phyloP scores from a whole-genome alignment of 2,329 filamentous ascomycete species.

The Coniochaeta ligniaria region DNA sequence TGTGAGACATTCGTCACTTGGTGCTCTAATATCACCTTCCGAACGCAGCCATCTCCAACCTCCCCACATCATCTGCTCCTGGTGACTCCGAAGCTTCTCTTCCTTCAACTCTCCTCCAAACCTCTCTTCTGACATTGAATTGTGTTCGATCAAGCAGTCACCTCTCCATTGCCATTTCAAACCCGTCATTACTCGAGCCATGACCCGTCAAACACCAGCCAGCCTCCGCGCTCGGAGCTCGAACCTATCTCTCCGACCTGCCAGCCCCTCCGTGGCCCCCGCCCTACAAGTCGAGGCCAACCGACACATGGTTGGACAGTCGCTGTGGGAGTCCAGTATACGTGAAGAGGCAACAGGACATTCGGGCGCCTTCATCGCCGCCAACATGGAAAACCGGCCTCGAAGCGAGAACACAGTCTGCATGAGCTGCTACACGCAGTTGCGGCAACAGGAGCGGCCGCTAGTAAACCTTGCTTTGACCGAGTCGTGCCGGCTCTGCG shows the following conservation, averaged over 20 bases:
- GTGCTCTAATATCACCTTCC: background rate
- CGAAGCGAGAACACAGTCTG: constrained; percentile 27
- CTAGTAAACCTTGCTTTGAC: constrained; percentile 9
- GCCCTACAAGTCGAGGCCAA: background rate
- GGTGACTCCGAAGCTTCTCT: background rate
- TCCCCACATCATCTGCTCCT: background rate
- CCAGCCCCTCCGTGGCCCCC: background rate
- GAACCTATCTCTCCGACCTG: constrained; percentile 35
- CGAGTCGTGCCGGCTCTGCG: constrained; percentile 26
- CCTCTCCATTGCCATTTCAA: background rate
- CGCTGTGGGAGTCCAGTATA: background rate
- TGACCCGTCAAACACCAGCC: constrained; percentile 38
- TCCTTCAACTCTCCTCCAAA: background rate
- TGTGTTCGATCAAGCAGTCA: background rate
- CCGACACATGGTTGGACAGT: background rate
- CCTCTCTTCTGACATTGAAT: background rate
- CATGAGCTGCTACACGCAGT: constrained; percentile 28
- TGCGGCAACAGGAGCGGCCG: constrained; percentile 22
- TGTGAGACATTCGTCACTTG: background rate
- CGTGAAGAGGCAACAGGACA: constrained; percentile 8
- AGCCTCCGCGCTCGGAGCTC: constrained; percentile 36
- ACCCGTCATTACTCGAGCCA: constrained; percentile 11
- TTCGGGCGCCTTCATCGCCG: constrained; percentile 33
- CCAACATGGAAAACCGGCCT: constrained; percentile 30
- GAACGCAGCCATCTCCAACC: background rate